Percentiles rank a stretch among this genome's conserved stretches.
Evolutionary conservation across 352 stramenopile species (phyloP).

Genomic region (Phytopythium montanum): DNA sequence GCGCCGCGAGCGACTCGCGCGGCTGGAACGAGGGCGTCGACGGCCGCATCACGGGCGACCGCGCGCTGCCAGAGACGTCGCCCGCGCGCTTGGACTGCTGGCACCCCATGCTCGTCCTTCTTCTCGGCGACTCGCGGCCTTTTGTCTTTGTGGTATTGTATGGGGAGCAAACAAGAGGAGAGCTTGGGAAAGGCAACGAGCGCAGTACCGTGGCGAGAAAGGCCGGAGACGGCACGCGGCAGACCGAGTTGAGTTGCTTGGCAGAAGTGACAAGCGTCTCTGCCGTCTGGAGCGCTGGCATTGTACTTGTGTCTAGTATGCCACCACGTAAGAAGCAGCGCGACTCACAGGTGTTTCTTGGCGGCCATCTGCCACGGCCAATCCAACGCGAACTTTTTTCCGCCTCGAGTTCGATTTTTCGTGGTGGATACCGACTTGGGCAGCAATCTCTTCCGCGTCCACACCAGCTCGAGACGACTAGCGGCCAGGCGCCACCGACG

Average conservation of each 20-base stretch:
- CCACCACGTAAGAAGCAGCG: not conserved
- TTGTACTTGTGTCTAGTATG: not conserved
- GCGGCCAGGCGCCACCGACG: not conserved
- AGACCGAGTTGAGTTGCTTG: not conserved
- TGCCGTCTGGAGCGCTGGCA: not conserved
- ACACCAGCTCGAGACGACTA: not conserved
- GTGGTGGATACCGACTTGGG: not conserved
- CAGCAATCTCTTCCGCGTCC: not conserved
- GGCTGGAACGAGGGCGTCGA: conserved; percentile 25
- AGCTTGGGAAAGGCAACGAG: not conserved
- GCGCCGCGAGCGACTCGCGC: conserved; percentile 6
- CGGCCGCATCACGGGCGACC: conserved; percentile 17
- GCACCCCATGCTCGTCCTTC: conserved; percentile 44
- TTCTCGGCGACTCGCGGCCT: too few species aligned
- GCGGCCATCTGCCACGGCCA: not conserved
- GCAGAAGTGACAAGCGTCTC: not conserved
- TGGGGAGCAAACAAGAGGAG: not conserved
- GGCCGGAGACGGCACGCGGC: not conserved
- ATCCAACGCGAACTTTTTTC: not conserved
- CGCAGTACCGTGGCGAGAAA: not conserved
- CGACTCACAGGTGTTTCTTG: not conserved
- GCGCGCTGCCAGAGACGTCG: conserved; percentile 9
- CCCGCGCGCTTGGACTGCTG: conserved; percentile 47
- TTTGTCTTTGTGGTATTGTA: not conserved
- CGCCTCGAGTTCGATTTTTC: not conserved